These are phyloP conservation scores for Backusella luteola DNA, from an alignment of 192 early-diverging fungal species.

Conservation along the genomic window DNA sequence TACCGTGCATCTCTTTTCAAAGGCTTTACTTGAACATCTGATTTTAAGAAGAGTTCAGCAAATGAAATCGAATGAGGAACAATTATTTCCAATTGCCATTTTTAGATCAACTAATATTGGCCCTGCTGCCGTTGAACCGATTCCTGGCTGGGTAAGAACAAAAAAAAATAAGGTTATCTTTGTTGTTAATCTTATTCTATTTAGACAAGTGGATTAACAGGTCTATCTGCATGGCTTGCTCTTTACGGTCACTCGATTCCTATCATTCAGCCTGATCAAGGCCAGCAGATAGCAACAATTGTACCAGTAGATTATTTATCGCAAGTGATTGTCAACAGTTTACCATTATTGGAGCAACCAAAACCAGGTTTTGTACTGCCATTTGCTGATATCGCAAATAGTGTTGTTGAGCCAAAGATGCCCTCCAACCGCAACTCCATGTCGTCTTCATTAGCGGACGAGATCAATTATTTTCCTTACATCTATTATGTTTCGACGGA, in stretches of 20 bases:
- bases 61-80: slow-evolving; percentile 21
- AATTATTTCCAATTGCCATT: slow-evolving; percentile 32
- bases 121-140: slow-evolving; percentile 25
- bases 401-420: slow-evolving; percentile 6
- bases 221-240: slow-evolving; percentile 19
- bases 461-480: slow-evolving; percentile 9
- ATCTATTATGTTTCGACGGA: slow-evolving; percentile 1
- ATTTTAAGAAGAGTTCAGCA: slow-evolving; percentile 35
- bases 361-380: slow-evolving; percentile 4
- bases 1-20: slow-evolving; percentile 46
- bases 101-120: slow-evolving; percentile 26
- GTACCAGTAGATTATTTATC: slow-evolving; percentile 33
- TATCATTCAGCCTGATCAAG: slow-evolving; percentile 24
- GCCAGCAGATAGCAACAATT: slow-evolving; percentile 15
- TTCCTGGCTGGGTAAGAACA: slow-evolving; percentile 25
- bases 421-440: background rate
- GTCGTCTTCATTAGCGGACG: background rate
- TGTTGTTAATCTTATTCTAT: background rate
- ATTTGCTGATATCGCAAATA: background rate
- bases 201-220: slow-evolving; percentile 27
- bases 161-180: background rate
- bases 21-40: slow-evolving; percentile 44
- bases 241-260: slow-evolving; percentile 23
- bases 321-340: slow-evolving; percentile 7
- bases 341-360: slow-evolving; percentile 7